Evolutionary conservation across 768 basidiomycete species (phyloP).

Genomic region (Dentipellis sp.): DNA sequence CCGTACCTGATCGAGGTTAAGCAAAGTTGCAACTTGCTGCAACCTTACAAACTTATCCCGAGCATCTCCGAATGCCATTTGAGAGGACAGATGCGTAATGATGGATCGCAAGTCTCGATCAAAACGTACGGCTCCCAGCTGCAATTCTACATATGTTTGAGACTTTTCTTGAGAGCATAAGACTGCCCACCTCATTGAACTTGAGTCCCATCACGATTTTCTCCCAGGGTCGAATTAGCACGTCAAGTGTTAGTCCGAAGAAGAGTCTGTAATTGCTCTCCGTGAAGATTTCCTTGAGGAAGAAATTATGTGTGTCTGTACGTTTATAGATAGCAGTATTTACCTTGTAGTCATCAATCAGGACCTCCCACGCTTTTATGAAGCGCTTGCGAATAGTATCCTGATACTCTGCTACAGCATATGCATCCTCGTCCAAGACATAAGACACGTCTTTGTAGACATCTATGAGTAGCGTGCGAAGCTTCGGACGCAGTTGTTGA

Average conservation of each 20-base stretch:
- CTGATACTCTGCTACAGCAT: slow-evolving; percentile 74
- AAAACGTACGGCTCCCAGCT: slow-evolving; percentile 95
- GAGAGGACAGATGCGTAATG: slow-evolving; percentile 74
- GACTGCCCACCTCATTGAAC: slow-evolving; percentile 70
- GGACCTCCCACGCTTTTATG: slow-evolving; percentile 75
- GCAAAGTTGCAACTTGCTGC: slow-evolving; percentile 86
- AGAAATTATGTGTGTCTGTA: not conserved
- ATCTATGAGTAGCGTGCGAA: slow-evolving; percentile 78
- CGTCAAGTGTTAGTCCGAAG: slow-evolving; percentile 79
- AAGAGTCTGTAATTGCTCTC: slow-evolving; percentile 82
- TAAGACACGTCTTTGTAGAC: slow-evolving; percentile 89
- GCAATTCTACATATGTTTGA: not conserved
- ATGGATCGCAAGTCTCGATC: slow-evolving; percentile 87
- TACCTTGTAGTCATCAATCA: slow-evolving; percentile 86
- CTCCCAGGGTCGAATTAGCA: slow-evolving; percentile 93
- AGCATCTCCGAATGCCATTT: slow-evolving; percentile 83
- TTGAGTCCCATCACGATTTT: slow-evolving; percentile 71
- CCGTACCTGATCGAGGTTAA: slow-evolving; percentile 79
- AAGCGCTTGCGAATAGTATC: slow-evolving; percentile 88
- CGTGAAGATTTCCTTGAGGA: slow-evolving; percentile 68
- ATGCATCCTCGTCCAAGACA: slow-evolving; percentile 81
- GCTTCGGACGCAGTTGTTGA: slow-evolving; percentile 79
- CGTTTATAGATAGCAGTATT: not conserved
- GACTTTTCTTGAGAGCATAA: not conserved
- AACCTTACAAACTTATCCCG: slow-evolving; percentile 87